Evolutionary conservation across 2,329 filamentous ascomycete genomes (phyloP).

Genomic region (Trichoderma breve): DNA sequence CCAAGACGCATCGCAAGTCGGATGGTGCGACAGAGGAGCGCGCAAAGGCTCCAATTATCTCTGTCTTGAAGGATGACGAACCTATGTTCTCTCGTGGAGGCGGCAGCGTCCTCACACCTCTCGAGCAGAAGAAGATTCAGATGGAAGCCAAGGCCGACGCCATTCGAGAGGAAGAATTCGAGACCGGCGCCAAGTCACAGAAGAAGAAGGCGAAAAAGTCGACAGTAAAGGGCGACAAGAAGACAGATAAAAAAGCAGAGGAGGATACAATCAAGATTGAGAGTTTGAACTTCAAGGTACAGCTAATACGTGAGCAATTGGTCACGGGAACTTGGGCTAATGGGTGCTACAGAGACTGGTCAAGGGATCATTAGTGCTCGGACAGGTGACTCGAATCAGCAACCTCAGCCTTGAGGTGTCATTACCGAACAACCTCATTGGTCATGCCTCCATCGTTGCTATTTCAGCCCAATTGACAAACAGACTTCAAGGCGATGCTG

Average conservation of each 20-base stretch:
- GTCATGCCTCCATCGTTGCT: constrained; percentile 88
- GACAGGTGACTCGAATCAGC: constrained; percentile 80
- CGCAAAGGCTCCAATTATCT: constrained; percentile 39
- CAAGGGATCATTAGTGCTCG: constrained; percentile 83
- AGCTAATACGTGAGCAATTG: neutral
- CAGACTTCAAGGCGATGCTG: constrained; percentile 68
- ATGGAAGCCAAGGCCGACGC: constrained; percentile 91
- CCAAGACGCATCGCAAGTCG: constrained; percentile 34
- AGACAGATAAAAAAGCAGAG: constrained; percentile 46
- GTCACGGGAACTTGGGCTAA: neutral
- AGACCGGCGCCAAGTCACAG: constrained; percentile 44
- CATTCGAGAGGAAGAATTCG: constrained; percentile 75
- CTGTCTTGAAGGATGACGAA: constrained; percentile 71
- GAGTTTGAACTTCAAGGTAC: constrained; percentile 82
- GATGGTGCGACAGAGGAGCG: constrained; percentile 30
- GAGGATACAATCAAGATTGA: constrained; percentile 70
- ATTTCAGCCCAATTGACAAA: constrained; percentile 77
- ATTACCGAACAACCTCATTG: constrained; percentile 88
- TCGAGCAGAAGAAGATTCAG: constrained; percentile 96
- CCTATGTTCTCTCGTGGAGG: constrained; percentile 90
- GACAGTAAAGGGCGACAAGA: constrained; percentile 51
- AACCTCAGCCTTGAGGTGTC: constrained; percentile 75
- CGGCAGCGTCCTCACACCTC: constrained; percentile 81
- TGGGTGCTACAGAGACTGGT: constrained; percentile 63
- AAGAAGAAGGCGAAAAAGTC: constrained; percentile 58